phyloP scores from a whole-genome alignment of 345 rosid species.

The Laguncularia racemosa region DNA sequence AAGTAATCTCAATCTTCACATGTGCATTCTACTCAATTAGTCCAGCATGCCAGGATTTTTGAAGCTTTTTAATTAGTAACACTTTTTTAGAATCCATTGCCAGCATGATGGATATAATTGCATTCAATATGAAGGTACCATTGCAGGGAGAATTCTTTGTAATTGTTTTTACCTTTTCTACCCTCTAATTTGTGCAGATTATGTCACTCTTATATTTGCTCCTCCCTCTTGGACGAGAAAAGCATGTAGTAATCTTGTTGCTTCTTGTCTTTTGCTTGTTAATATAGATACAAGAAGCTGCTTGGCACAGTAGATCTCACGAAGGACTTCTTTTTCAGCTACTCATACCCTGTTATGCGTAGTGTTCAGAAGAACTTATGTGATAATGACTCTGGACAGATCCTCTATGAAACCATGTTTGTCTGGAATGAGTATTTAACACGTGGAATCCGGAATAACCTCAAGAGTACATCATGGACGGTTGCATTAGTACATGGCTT shows the following conservation, averaged over 20 bases:
- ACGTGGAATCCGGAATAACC: slow-evolving; percentile 59
- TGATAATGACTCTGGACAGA: slow-evolving; percentile 36
- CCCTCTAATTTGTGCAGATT: slow-evolving; percentile 7
- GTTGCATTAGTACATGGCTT: slow-evolving; percentile 93
- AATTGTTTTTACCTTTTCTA: slow-evolving; percentile 21
- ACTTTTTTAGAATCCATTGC: slow-evolving; percentile 58
- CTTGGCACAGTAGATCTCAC: slow-evolving; percentile 86
- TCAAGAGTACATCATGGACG: slow-evolving; percentile 78
- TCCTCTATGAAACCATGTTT: slow-evolving; percentile 74
- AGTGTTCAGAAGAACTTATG: slow-evolving; percentile 76
- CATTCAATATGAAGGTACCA: slow-evolving; percentile 55
- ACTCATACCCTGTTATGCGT: slow-evolving; percentile 82
- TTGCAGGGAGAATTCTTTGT: slow-evolving; percentile 42
- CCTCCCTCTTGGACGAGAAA: slow-evolving; percentile 12
- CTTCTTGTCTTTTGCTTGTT: slow-evolving; percentile 21
- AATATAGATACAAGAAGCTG: slow-evolving; percentile 91
- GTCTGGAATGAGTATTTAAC: slow-evolving; percentile 95
- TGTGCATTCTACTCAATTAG: no score
- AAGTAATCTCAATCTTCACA: no score
- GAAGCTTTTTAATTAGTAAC: slow-evolving; percentile 14
- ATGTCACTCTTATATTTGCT: slow-evolving; percentile 13
- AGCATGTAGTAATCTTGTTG: slow-evolving; percentile 16
- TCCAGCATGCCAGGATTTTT: no score
- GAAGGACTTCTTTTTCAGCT: slow-evolving; percentile 98
- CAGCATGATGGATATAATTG: slow-evolving; percentile 41